These are phyloP conservation scores for Trichophyton simii DNA, from an alignment of 2,329 filamentous ascomycete genomes.

Conservation along the genomic window DNA sequence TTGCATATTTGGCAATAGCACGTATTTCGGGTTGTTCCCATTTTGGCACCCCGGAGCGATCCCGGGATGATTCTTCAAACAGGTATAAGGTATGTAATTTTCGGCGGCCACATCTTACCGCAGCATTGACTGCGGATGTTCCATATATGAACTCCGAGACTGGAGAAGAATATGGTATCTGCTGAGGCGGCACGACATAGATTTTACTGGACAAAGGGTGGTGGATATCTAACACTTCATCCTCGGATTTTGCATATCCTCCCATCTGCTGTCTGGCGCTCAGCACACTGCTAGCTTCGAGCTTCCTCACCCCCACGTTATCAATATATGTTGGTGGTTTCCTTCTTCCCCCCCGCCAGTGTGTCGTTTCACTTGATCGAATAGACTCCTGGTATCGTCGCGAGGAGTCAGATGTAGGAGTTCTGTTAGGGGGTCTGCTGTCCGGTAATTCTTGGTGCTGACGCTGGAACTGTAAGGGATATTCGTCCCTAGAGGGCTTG, in stretches of 20 bases:
- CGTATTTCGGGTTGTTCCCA: slow-evolving; percentile 9
- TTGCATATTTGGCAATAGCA: slow-evolving; percentile 28
- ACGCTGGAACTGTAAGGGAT: no score
- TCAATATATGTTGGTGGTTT: neutral
- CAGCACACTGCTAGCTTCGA: neutral
- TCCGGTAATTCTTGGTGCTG: neutral
- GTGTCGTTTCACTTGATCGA: no score
- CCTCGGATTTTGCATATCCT: neutral
- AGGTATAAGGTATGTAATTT: slow-evolving; percentile 78
- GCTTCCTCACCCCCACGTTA: neutral
- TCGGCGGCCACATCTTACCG: slow-evolving; percentile 55
- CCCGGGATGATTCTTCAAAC: slow-evolving; percentile 44
- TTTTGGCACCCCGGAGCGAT: slow-evolving; percentile 34
- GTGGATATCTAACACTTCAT: neutral
- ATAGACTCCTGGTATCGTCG: no score
- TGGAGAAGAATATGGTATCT: slow-evolving; percentile 62
- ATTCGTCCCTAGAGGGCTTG: neutral
- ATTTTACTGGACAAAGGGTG: slow-evolving; percentile 2
- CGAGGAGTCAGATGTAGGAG: no score
- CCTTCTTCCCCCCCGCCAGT: neutral
- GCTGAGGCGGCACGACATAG: slow-evolving; percentile 23
- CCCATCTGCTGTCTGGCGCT: neutral
- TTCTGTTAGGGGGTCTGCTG: no score
- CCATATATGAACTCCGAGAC: slow-evolving; percentile 90
- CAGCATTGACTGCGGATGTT: slow-evolving; percentile 64